Base-by-base conservation (phyloP, 2,329 filamentous ascomycete species). In the Fusarium luffae region DNA sequence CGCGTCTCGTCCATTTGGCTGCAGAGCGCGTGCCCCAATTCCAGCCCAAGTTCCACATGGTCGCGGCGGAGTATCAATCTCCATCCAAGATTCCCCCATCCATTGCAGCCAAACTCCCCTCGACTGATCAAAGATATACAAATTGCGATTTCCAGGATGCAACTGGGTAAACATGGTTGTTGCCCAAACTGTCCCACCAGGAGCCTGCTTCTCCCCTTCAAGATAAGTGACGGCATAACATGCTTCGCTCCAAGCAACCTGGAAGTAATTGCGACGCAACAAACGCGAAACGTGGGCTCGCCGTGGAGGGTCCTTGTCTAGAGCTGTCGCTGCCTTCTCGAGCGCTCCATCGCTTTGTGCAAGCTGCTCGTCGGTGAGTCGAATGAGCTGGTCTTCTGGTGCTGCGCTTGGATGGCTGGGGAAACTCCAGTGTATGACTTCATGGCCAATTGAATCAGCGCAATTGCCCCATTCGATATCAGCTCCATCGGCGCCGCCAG, bases 391-490 rank as follows among this genome's bases (percentile, higher is more conserved):
- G 1, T 25, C 23, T 12, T 43, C 28, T 4, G 47, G 14, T 9
- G 47, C 55, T 7, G 19, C 13, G 28, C 47, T 58, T 52, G 28
- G 13, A 14, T 54, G 55, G 1, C 34, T 34, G 13, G 55, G 47
- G 18, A 58, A 58, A n/a, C 37, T 58, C 55, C 47, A 58, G 13
- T 58, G 55, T 14, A 58, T 58, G 11, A 58, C 55, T 21, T 21
- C 27, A 32, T 58, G 37, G n/a, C 55, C 55, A 7, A 28, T 32
- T 13, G 10, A 16, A 21, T 21, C 55, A 23, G 55, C 55, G 18
- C 37, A 43, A 1, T 37, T 43, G 23, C 55, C 47, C 55, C 55
- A 58, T 27, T 27, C 47, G 5, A 58, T n/a, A 34, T 58, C 55
- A 8, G 55, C 55, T 14, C 55, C 55, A 7, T 58, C 47, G 21